Conservation (phyloP, 495 filamentous ascomycete genomes). For the Mycothermus thermophilus region DNA sequence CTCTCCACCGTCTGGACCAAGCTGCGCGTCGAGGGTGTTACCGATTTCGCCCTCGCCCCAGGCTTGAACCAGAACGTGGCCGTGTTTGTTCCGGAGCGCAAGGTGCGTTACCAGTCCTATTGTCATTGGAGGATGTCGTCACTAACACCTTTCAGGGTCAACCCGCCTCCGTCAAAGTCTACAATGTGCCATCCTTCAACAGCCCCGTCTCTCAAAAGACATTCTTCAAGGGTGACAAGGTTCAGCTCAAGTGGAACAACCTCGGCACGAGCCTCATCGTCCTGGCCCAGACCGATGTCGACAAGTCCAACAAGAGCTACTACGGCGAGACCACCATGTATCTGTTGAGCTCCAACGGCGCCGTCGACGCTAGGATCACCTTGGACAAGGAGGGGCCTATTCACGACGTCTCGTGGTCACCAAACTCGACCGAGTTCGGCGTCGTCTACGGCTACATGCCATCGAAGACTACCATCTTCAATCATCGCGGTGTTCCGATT, state of each 20-base stretch:
- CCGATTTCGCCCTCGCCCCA: conserved; percentile 79
- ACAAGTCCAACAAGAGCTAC: conserved; percentile 96
- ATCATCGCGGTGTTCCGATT: conserved; percentile 61
- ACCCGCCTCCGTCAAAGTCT: conserved; percentile 87
- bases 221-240: conserved; percentile 98
- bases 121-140: too few relatives aligned
- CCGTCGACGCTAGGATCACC: conserved; percentile 81
- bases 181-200: conserved; percentile 74
- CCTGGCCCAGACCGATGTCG: conserved; percentile 93
- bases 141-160: conserved; percentile 44
- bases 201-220: conserved; percentile 84
- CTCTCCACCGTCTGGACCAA: conserved; percentile 85
- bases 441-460: conserved; percentile 97
- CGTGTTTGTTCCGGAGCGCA: conserved; percentile 87
- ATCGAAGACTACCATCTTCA: conserved; percentile 94
- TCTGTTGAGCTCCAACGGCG: conserved; percentile 78
- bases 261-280: conserved; percentile 84
- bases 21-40: conserved; percentile 79
- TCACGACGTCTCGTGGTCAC: conserved; percentile 96
- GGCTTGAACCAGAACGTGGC: conserved; percentile 81
- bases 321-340: conserved; percentile 98
- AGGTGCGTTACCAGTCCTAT: conserved; percentile 42
- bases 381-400: conserved; percentile 97
- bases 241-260: conserved; percentile 93
- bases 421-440: conserved; percentile 90